Percentiles rank a stretch among this genome's conserved stretches.
Evolutionary conservation across 352 stramenopile species (phyloP).

Genomic region (Thalassiosira hispida): DNA sequence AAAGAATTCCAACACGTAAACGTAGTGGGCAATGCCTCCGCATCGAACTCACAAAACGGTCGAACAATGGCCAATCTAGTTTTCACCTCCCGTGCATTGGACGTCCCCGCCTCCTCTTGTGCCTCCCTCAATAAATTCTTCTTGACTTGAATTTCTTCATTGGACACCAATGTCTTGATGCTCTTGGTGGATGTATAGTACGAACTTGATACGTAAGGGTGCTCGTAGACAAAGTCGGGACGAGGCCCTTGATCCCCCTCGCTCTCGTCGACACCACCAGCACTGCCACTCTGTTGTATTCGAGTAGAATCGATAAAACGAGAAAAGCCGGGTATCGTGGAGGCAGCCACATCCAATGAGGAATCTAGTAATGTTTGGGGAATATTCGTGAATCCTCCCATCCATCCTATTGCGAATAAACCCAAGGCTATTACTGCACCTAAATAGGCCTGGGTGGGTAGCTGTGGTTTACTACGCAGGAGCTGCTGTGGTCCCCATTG

Average conservation of each 20-base stretch:
- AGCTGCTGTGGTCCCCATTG: neutral
- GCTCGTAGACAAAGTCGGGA: slow-evolving; percentile 61
- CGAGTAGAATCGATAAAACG: neutral
- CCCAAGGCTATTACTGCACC: too few species aligned
- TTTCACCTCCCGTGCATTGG: neutral
- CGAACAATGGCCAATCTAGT: slow-evolving; percentile 40
- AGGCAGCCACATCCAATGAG: neutral
- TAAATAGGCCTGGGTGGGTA: too few species aligned
- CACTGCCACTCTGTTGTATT: neutral
- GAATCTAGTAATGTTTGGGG: neutral
- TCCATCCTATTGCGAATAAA: too few species aligned
- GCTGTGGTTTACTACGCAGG: too few species aligned
- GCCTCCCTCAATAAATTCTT: slow-evolving; percentile 17
- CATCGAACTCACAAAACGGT: slow-evolving; percentile 76
- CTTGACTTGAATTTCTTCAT: slow-evolving; percentile 40
- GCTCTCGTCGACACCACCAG: slow-evolving; percentile 45
- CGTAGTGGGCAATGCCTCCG: slow-evolving; percentile 56
- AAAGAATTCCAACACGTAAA: slow-evolving; percentile 70
- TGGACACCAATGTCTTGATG: slow-evolving; percentile 46
- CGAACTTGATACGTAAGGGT: slow-evolving; percentile 55
- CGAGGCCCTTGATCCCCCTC: slow-evolving; percentile 23
- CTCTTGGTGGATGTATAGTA: slow-evolving; percentile 61
- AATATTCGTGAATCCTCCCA: too few species aligned
- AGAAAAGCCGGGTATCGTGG: neutral
- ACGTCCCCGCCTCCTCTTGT: neutral